Evolutionary conservation across 495 filamentous ascomycete species (phyloP), one percentile per base, ranked within the genome.

Genomic region (Penicillium paradoxum): DNA sequence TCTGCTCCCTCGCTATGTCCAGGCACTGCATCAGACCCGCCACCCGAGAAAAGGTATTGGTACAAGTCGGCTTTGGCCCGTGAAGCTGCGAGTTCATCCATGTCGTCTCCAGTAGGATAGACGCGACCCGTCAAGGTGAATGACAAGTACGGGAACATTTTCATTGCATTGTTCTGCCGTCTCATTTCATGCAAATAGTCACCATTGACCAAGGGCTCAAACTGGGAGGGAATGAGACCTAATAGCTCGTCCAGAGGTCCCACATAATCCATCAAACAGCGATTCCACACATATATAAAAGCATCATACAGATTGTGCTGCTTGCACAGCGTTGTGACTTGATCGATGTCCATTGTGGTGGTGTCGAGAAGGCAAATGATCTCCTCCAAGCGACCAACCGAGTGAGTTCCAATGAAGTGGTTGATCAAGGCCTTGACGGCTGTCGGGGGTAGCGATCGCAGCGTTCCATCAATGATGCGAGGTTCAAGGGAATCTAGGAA

Each of bases 251-350:
- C 83, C 33, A 97, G 72, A 14, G 92, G 92, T 0, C 92, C 91
- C 49, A 96, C 86, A 58, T 92, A 95, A 69, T 98, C 93, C 57
- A 73, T 73, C 22, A 98, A 69, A 30, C 88, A 90, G 66, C 89
- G 86, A 46, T 93, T 97, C 92, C 93, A 98, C 51, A 97, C 88
- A 67, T 97, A 97, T 44, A 96, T 88, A 58, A 96, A 82, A 10
- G 95, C 93, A 73, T 98, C 95, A 60, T 95, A 97, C 6, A 98
- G 82, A 46, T 86, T 80, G 59, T 97, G 83, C 55, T 90, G 84
- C 60, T 91, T 93, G 77, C 95, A 98, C 4, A 98, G 79, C 14
- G 80, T 82, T 0, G 90, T 96, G 42, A 92, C 83, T 65, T 97
- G 91, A 60, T 98, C 91, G 62, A 97, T 86, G 59, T 98, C 93